Evolutionary conservation across 441 rosid species (phyloP).

Genomic region (Adansonia gregorii): DNA sequence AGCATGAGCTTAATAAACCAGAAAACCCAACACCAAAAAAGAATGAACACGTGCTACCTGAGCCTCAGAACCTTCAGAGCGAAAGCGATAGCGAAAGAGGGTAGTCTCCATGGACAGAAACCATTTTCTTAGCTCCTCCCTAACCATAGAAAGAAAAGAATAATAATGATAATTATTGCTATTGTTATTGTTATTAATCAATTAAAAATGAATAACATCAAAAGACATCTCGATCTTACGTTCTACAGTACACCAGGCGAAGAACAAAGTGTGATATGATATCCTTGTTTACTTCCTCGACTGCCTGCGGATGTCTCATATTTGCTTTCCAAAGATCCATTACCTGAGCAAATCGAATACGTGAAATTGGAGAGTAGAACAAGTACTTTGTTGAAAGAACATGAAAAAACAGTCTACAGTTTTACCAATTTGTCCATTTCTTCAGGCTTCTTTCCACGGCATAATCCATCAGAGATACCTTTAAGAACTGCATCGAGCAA

Average conservation of each 20-base stretch:
- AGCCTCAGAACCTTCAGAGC: slow-evolving; percentile 41
- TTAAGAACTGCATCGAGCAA: slow-evolving; percentile 64
- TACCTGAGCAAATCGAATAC: slow-evolving; percentile 42
- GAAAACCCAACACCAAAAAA: neutral
- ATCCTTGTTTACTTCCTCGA: slow-evolving; percentile 66
- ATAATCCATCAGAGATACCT: slow-evolving; percentile 77
- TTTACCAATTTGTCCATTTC: slow-evolving; percentile 72
- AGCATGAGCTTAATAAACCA: slow-evolving; percentile 16
- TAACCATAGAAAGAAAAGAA: slow-evolving; percentile 28
- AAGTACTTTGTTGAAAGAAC: neutral
- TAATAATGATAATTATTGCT: neutral
- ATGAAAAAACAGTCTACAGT: neutral
- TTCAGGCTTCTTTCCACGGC: slow-evolving; percentile 75
- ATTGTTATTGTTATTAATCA: neutral
- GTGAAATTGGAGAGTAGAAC: neutral
- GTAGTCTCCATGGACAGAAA: slow-evolving; percentile 87
- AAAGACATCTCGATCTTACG: slow-evolving; percentile 48
- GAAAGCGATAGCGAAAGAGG: slow-evolving; percentile 74
- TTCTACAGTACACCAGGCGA: slow-evolving; percentile 90
- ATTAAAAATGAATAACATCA: neutral
- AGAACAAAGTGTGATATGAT: slow-evolving; percentile 82
- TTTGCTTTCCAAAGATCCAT: slow-evolving; percentile 57
- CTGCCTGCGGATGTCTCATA: slow-evolving; percentile 59
- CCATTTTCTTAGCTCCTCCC: slow-evolving; percentile 96
- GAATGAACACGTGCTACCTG: slow-evolving; percentile 48